A percentile compares a stretch with the other conserved stretches of the same genome.
These are phyloP conservation scores for Polymyxa betae DNA, from an alignment of 208 protist species.

Conservation along the genomic window DNA sequence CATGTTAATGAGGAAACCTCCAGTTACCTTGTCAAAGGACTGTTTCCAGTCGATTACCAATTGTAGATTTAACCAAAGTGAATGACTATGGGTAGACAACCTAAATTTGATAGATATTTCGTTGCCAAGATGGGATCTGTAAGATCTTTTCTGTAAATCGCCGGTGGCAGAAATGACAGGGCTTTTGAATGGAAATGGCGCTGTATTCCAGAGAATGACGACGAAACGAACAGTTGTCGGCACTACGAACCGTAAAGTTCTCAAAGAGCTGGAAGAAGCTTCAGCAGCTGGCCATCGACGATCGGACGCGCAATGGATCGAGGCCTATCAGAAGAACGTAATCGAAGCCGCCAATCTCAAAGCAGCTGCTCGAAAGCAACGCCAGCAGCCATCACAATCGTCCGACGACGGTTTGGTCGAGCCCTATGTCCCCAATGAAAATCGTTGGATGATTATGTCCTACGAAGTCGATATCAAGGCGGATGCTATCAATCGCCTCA, in stretches of 20 bases:
- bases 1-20: too few relatives aligned
- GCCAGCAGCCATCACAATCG: not conserved
- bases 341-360: not conserved
- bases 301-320: not conserved
- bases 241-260: not conserved
- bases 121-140: too few relatives aligned
- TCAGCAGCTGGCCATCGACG: not conserved
- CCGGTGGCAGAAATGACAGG: too few relatives aligned
- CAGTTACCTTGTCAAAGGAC: too few relatives aligned
- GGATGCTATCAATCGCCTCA: not conserved
- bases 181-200: too few relatives aligned
- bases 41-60: too few relatives aligned
- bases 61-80: too few relatives aligned
- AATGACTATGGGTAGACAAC: too few relatives aligned
- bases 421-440: not conserved
- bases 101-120: too few relatives aligned
- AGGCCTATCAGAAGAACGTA: not conserved
- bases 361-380: not conserved
- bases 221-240: not conserved
- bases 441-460: not conserved
- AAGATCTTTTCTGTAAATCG: too few relatives aligned
- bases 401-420: not conserved
- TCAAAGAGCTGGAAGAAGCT: not conserved
- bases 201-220: too few relatives aligned
- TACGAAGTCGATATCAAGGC: not conserved